phyloP scores from a whole-genome alignment of 176 grass and related monocot genomes.

The Calamus simplicifolius region DNA sequence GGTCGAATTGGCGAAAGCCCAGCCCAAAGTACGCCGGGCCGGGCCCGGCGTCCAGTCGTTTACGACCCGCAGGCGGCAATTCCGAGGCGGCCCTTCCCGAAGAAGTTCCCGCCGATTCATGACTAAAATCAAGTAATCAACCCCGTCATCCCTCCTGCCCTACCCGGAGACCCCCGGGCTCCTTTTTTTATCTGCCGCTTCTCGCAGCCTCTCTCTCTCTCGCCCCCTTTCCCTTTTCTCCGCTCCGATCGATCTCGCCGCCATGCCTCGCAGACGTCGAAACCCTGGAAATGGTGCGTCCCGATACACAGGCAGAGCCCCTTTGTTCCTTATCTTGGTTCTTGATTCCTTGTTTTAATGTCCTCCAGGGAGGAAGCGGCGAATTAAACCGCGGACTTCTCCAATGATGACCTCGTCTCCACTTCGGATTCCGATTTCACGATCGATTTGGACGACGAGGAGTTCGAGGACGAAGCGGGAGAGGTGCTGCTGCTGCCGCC shows the following conservation, averaged over 20 bases:
- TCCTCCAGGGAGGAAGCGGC: neutral
- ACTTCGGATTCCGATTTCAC: slow-evolving; percentile 7
- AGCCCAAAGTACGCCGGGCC: too few relatives aligned
- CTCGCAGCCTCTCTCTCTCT: too few relatives aligned
- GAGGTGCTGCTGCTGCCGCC: neutral
- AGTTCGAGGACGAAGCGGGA: neutral
- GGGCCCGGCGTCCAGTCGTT: too few relatives aligned
- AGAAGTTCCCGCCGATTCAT: too few relatives aligned
- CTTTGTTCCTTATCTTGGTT: neutral
- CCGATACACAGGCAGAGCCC: neutral
- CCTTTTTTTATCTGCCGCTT: too few relatives aligned
- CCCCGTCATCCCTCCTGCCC: too few relatives aligned
- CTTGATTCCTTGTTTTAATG: neutral
- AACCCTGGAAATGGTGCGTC: neutral
- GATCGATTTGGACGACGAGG: neutral
- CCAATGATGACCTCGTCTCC: neutral
- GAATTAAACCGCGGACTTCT: neutral
- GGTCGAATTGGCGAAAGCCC: too few relatives aligned
- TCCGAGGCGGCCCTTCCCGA: too few relatives aligned
- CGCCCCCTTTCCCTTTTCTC: too few relatives aligned
- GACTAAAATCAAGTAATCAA: too few relatives aligned
- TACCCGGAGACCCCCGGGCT: too few relatives aligned
- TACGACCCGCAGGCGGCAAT: too few relatives aligned
- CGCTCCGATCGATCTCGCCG: neutral
- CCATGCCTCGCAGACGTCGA: neutral